phyloP scores from a whole-genome alignment of 1,284 basidiomycete genomes.

The Cutaneotrichosporon sp. region DNA sequence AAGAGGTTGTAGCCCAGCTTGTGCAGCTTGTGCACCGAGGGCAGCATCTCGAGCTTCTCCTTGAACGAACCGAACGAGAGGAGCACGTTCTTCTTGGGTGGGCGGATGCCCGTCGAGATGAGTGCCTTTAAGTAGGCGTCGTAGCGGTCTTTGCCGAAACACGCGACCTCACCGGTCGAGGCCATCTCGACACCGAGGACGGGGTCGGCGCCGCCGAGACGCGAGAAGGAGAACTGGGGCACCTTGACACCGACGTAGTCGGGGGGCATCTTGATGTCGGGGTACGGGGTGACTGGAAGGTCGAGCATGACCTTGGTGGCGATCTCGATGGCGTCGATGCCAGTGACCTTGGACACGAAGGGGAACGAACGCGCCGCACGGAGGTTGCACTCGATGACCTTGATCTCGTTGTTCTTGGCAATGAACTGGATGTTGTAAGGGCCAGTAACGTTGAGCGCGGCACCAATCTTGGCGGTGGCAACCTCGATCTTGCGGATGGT shows the following conservation, averaged over 20 bases:
- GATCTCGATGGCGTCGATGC: slow-evolving; percentile 95
- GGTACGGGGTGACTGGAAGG: slow-evolving; percentile 83
- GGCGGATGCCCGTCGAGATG: slow-evolving; percentile 89
- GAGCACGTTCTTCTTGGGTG: slow-evolving; percentile 62
- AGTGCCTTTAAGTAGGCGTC: slow-evolving; percentile 97
- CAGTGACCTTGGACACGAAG: slow-evolving; percentile 97
- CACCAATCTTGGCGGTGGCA: slow-evolving; percentile 93
- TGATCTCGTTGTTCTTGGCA: slow-evolving; percentile 99
- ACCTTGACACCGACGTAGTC: slow-evolving; percentile 99
- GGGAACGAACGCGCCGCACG: slow-evolving; percentile 98
- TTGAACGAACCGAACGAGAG: slow-evolving; percentile 72
- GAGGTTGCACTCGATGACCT: slow-evolving; percentile 99
- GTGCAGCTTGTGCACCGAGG: slow-evolving; percentile 93
- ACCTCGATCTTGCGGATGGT: slow-evolving; percentile 94
- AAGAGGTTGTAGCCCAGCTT: slow-evolving; percentile 94
- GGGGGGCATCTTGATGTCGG: slow-evolving; percentile 73
- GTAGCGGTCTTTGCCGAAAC: slow-evolving; percentile 96
- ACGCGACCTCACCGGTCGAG: slow-evolving; percentile 98
- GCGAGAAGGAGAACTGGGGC: slow-evolving; percentile 95
- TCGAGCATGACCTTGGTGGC: slow-evolving; percentile 98
- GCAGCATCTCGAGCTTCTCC: slow-evolving; percentile 95
- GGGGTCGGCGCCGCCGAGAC: slow-evolving; percentile 92
- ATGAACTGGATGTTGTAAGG: slow-evolving; percentile 99
- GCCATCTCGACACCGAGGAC: slow-evolving; percentile 99
- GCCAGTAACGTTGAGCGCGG: slow-evolving; percentile 96